Base-by-base conservation (phyloP, 345 rosid genomes). In the Populus pruinosa region DNA sequence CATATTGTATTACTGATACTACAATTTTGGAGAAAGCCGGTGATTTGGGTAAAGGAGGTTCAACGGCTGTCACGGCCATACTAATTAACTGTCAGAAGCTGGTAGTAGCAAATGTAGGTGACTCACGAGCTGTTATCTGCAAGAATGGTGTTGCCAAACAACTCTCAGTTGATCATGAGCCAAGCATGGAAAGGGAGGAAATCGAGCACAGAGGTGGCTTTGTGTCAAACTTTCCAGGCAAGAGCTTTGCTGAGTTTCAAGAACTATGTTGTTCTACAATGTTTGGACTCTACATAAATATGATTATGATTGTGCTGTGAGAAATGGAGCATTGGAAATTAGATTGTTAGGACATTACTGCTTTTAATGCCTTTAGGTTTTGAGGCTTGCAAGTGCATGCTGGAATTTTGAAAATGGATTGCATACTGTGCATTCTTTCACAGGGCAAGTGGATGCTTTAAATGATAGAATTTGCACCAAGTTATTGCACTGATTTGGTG, bases 51-150 rank as follows among this genome's bases (percentile, higher is more conserved):
- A 88, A 67, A 83, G 99, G 99, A 2, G 98, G 99, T 64, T 96
- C 99, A 2, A 96, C 99, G 69, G 98, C 98, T 39, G 97, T 96
- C 29, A 96, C 99, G 18, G 95, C 91, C 8, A 93, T 96, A 68
- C 76, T 96, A 23, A 91, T 93, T 78, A 89, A 91, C 69, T 85
- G 97, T 68, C 85, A 85, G 47, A 92, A 82, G 86, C 82, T 96
- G 78, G 90, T 96, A 35, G 91, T 92, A 77, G 99, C 98, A 27
- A 96, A 96, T 82, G 87, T 96, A 53, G 99, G 98, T 69, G 98
- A 96, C 87, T 96, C 98, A 41, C 85, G 99, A 71, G 99, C 97
- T 64, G 93, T 93, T 61, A 84, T 96, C 67, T 83, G 91, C 87
- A 88, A 86, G 82, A 83, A 76, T 53, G 93, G 96, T 64, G 85